Percentiles rank a stretch among this genome's conserved stretches.
phyloP scores from a whole-genome alignment of 352 stramenopile genomes.

The Phytophthora parvispora region DNA sequence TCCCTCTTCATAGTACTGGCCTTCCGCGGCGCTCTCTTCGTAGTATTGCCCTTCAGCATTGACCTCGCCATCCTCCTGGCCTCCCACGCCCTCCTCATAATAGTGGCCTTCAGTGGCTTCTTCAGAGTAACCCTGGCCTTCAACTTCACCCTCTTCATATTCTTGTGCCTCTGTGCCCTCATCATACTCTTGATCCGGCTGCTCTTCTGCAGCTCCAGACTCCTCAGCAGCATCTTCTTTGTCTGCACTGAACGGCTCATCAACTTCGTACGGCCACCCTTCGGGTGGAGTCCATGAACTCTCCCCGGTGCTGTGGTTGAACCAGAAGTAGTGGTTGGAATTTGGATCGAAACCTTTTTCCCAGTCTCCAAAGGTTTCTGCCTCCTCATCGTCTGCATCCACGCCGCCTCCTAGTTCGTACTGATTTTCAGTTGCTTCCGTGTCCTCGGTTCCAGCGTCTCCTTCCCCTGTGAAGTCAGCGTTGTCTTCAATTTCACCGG shows the following conservation, averaged over 20 bases:
- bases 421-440: constrained; percentile 12
- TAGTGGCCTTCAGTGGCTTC: constrained; percentile 8
- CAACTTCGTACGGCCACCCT: constrained; percentile 79
- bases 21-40: background rate
- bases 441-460: constrained; percentile 12
- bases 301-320: constrained; percentile 85
- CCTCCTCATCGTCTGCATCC: constrained; percentile 82
- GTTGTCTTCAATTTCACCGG: constrained; percentile 10
- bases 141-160: constrained; percentile 8
- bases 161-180: constrained; percentile 15
- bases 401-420: constrained; percentile 48
- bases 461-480: constrained; percentile 3
- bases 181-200: constrained; percentile 19
- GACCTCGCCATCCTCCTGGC: constrained; percentile 17
- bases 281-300: constrained; percentile 85
- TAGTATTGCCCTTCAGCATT: constrained; percentile 6
- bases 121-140: constrained; percentile 19
- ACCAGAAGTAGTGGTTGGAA: constrained; percentile 92
- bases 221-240: constrained; percentile 13
- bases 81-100: constrained; percentile 18
- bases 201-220: constrained; percentile 12
- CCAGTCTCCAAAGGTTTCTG: constrained; percentile 84
- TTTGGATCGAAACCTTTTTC: constrained; percentile 87
- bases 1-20: background rate
- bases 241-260: constrained; percentile 68